Percentiles rank a stretch among this genome's conserved stretches.
Evolutionary conservation across 2,329 filamentous ascomycete species (phyloP).

Genomic region (Didymella keratinophila): DNA sequence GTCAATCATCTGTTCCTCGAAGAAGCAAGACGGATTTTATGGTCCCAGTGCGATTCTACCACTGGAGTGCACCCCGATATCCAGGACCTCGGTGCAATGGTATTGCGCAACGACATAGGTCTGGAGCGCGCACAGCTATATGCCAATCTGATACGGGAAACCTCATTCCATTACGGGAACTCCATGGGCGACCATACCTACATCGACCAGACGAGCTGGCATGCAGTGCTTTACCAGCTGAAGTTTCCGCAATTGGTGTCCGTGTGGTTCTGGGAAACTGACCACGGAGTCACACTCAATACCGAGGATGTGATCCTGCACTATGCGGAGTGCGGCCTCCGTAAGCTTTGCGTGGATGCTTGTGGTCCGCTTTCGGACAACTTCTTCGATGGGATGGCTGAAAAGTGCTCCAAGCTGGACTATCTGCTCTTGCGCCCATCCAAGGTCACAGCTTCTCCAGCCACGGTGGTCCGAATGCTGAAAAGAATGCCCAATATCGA

Average conservation of each 20-base stretch:
- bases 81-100: neutral
- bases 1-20: slow-evolving; percentile 3
- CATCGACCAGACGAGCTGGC: neutral
- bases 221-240: neutral
- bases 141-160: neutral
- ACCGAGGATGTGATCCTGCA: neutral
- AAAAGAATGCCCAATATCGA: neutral
- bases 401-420: neutral
- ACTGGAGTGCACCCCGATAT: neutral
- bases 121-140: neutral
- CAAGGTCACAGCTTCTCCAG: neutral
- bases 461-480: neutral
- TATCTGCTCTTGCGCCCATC: neutral
- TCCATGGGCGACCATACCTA: neutral
- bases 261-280: slow-evolving; percentile 1
- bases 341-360: neutral
- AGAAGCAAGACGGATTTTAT: neutral
- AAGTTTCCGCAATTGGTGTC: neutral
- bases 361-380: neutral
- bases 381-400: neutral
- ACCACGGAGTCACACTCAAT: neutral
- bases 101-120: neutral
- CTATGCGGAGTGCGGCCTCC: neutral
- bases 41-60: neutral
- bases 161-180: neutral